Conservation (phyloP, 2,329 filamentous ascomycete genomes). For the Sarocladiaceae sp. region DNA sequence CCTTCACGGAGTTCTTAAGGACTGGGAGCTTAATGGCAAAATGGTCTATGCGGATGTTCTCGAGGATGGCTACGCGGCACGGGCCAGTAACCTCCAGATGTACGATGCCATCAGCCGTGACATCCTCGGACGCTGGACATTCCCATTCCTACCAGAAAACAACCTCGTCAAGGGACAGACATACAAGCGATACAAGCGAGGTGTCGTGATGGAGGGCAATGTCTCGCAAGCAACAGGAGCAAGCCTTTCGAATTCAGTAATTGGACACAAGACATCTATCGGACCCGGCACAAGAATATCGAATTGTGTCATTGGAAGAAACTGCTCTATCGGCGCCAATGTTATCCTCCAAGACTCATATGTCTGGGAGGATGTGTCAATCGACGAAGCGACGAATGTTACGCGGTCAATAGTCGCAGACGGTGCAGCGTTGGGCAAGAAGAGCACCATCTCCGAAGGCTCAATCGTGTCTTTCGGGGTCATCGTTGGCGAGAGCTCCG, state of each 20-base stretch:
- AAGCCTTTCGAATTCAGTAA: constrained; percentile 61
- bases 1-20: constrained; percentile 86
- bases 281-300: constrained; percentile 64
- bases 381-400: constrained; percentile 69
- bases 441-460: constrained; percentile 62
- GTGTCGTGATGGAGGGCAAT: constrained; percentile 71
- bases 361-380: constrained; percentile 77
- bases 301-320: constrained; percentile 74
- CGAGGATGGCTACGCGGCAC: constrained; percentile 74
- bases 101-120: constrained; percentile 88
- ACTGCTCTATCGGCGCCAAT: constrained; percentile 81
- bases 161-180: constrained; percentile 74
- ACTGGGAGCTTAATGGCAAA: constrained; percentile 95
- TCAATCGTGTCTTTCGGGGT: constrained; percentile 77
- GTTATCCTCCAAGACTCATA: constrained; percentile 74
- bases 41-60: constrained; percentile 90
- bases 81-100: constrained; percentile 77
- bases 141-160: constrained; percentile 82
- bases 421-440: constrained; percentile 63
- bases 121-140: constrained; percentile 80
- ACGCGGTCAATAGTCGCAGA: constrained; percentile 71
- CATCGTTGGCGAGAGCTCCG: constrained; percentile 56
- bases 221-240: constrained; percentile 70
- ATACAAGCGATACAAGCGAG: constrained; percentile 64
- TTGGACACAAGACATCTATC: constrained; percentile 71